phyloP scores from a whole-genome alignment of 352 stramenopile species.

The Pythium vanterpoolii region DNA sequence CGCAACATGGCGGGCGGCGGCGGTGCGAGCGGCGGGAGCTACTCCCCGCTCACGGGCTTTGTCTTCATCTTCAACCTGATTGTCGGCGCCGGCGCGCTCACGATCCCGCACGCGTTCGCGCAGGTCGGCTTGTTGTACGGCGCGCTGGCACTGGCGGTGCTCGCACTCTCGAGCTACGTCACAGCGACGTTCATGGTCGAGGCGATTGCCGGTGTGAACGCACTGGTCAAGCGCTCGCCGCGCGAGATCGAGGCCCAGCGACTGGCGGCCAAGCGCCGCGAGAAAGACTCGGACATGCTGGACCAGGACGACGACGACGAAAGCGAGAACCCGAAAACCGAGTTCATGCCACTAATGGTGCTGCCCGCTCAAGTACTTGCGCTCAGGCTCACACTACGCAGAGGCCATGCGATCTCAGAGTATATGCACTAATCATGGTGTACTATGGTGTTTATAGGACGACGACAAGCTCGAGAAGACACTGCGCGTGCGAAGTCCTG shows the following conservation, averaged over 20 bases:
- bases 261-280: constrained; percentile 9
- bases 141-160: constrained; percentile 43
- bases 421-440: not conserved
- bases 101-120: constrained; percentile 82
- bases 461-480: constrained; percentile 55
- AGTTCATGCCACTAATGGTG: constrained; percentile 82
- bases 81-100: constrained; percentile 81
- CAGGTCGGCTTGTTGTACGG: constrained; percentile 82
- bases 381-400: not conserved
- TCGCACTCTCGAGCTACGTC: constrained; percentile 74
- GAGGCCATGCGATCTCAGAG: not conserved
- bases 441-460: constrained; percentile 27
- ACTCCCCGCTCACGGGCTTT: constrained; percentile 85
- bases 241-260: constrained; percentile 37
- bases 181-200: constrained; percentile 87
- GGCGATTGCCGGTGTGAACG: constrained; percentile 77
- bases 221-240: constrained; percentile 49
- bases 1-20: constrained; percentile 44
- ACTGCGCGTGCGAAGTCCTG: constrained; percentile 32
- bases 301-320: constrained; percentile 32
- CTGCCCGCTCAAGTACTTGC: constrained; percentile 60
- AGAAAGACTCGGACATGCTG: constrained; percentile 20
- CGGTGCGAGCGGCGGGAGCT: constrained; percentile 51
- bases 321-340: constrained; percentile 35
- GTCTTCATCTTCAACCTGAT: constrained; percentile 92